Percentiles rank a stretch among this genome's conserved stretches.
Evolutionary conservation across 2,329 filamentous ascomycete genomes (phyloP).

Genomic region (Epichloe bromicola): DNA sequence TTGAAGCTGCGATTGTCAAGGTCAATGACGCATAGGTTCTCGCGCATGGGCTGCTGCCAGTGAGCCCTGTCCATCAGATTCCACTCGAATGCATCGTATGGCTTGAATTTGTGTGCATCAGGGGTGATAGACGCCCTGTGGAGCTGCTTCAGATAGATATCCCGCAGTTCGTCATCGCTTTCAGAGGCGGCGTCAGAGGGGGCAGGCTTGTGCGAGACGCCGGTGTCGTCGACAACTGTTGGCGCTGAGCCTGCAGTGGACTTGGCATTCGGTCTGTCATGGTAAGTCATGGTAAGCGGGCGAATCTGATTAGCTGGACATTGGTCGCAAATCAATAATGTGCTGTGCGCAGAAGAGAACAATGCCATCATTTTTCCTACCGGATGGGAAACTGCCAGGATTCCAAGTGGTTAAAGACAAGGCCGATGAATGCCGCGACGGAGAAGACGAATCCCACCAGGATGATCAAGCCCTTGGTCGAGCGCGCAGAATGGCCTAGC

Average conservation of each 20-base stretch:
- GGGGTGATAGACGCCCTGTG: conserved; percentile 18
- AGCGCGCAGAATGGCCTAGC: conserved; percentile 17
- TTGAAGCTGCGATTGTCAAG: conserved; percentile 29
- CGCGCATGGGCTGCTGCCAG: conserved; percentile 22
- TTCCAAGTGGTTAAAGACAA: conserved; percentile 21
- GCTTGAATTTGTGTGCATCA: conserved; percentile 14
- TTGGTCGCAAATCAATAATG: neutral
- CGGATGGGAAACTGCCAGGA: conserved; percentile 12
- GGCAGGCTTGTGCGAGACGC: neutral
- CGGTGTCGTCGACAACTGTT: neutral
- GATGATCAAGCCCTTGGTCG: conserved; percentile 18
- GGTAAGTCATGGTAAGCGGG: neutral
- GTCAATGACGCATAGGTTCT: conserved; percentile 32
- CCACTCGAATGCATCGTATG: conserved; percentile 21
- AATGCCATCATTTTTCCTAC: conserved; percentile 5
- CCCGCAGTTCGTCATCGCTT: conserved; percentile 12
- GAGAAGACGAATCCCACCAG: conserved; percentile 19
- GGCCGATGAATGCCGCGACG: conserved; percentile 18
- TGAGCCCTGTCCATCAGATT: conserved; percentile 15
- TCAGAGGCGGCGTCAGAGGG: neutral
- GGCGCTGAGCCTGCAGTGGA: neutral
- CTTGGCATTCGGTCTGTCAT: neutral
- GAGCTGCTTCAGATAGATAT: conserved; percentile 21
- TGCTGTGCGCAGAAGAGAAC: neutral
- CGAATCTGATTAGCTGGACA: neutral